These are phyloP conservation scores for Agroathelia rolfsii DNA, from an alignment of 1,284 basidiomycete species.

Conservation along the genomic window DNA sequence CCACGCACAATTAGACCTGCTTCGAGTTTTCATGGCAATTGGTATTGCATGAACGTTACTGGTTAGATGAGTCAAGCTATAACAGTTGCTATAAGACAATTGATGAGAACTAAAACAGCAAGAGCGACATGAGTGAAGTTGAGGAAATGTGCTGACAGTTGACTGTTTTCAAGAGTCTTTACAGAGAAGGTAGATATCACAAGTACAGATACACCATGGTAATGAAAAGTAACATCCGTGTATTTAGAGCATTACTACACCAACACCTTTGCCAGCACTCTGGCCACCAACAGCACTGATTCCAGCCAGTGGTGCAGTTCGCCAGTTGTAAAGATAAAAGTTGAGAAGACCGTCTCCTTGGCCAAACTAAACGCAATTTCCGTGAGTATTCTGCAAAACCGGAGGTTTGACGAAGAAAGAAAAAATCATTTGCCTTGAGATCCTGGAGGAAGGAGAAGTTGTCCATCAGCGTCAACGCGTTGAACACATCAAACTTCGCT, in stretches of 20 bases:
- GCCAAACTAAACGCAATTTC: constrained; percentile 65
- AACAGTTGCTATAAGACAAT: too few species aligned
- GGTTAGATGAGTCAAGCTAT: too few species aligned
- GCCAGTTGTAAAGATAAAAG: constrained; percentile 92
- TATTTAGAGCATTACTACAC: constrained; percentile 66
- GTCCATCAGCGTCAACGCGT: constrained; percentile 92
- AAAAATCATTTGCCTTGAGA: constrained; percentile 52
- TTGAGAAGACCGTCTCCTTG: constrained; percentile 83
- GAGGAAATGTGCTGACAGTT: too few species aligned
- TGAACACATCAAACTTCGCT: constrained; percentile 91
- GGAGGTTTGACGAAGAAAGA: constrained; percentile 2
- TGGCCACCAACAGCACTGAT: constrained; percentile 38
- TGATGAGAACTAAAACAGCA: too few species aligned
- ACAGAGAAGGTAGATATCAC: background rate
- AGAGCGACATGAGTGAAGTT: too few species aligned
- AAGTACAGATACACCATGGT: background rate
- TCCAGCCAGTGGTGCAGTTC: constrained; percentile 71
- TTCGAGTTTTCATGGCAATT: too few species aligned
- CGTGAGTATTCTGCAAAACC: constrained; percentile 9
- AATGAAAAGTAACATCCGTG: too few species aligned
- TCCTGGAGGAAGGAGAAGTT: constrained; percentile 79
- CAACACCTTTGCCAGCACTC: constrained; percentile 60
- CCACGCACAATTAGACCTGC: too few species aligned
- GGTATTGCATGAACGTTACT: too few species aligned
- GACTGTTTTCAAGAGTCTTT: too few species aligned